Base-by-base conservation (phyloP, 257 asterid species). In the Salvia miltiorrhiza region DNA sequence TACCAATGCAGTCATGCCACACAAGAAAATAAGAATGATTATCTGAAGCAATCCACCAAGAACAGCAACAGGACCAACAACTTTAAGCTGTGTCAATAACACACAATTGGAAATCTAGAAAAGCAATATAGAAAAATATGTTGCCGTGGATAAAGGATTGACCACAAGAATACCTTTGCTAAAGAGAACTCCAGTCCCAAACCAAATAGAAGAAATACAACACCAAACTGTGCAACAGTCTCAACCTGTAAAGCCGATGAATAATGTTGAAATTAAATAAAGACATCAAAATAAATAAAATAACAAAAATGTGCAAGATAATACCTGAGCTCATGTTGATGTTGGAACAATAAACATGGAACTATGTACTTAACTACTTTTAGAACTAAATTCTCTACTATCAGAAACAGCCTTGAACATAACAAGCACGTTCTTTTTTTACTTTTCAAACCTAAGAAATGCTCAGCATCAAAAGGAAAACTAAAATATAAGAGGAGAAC, bases 201-300 rank as follows among this genome's bases (percentile, higher is more conserved):
- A 73, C 97, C 97, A 86, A 93, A 93, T 33, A 93, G 82, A 81
- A 93, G 98, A 84, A 93, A 93, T 73, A 93, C 93, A 77, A 93
- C 97, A 62, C 98, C 98, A 79, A 93, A 93, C 80, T 93, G 98
- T 23, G 98, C 98, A 78, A 93, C 86, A 35, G 98, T 93, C 85
- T 90, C 98, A 72, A 90, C 97, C 98, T 93, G 91, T 59, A 77
- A 70, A 12, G 58, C 23, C 62, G 49, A 62, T 28, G 72, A 43
- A 69, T 21, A 23, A 72, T 64, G 65, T 63, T 65, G 32, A 56
- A 54, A 63, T 54, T 9, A 37, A 1, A 21, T 58, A 58, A 67
- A 69, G 43, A 63, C 32, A 21, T 61, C 59, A 44, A 39, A 20
- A 23, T 23, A 40, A 26, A 35, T 20, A 16, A 7, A 4, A 64